phyloP scores from a whole-genome alignment of 331 rosid species.

The Quercus phellos region DNA sequence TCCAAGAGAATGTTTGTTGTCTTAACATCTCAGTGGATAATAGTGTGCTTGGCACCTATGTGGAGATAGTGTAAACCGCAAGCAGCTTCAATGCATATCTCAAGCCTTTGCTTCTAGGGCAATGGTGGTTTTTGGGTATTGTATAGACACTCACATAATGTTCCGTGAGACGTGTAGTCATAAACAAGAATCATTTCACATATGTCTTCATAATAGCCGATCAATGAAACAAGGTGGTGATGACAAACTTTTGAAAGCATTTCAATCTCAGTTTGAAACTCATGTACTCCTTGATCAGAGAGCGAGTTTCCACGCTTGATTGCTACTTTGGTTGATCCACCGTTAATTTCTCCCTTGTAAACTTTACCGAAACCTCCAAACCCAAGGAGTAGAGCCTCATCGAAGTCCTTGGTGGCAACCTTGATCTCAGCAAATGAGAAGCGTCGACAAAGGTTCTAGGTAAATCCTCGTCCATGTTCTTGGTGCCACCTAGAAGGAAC shows the following conservation, averaged over 20 bases:
- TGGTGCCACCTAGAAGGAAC: too few relatives aligned
- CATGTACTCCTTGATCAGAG: constrained; percentile 93
- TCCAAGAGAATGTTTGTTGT: constrained; percentile 93
- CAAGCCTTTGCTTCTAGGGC: constrained; percentile 98
- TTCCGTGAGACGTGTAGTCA: constrained; percentile 88
- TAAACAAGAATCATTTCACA: constrained; percentile 95
- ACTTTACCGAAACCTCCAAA: constrained; percentile 99
- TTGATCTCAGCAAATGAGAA: constrained; percentile 92
- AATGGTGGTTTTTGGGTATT: constrained; percentile 92
- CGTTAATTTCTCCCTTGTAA: constrained; percentile 84
- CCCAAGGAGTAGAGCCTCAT: constrained; percentile 82
- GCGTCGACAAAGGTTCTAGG: constrained; percentile 72
- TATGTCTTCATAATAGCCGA: constrained; percentile 90
- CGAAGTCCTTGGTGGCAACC: constrained; percentile 85
- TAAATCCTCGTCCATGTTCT: too few relatives aligned
- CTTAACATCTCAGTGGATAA: constrained; percentile 94
- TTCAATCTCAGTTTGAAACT: constrained; percentile 95
- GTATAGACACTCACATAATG: constrained; percentile 92
- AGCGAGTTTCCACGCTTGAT: constrained; percentile 92
- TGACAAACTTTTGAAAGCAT: constrained; percentile 99
- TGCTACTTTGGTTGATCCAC: constrained; percentile 70
- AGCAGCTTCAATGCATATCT: constrained; percentile 93
- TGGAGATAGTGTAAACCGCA: constrained; percentile 91
- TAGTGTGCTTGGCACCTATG: constrained; percentile 96
- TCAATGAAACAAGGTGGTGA: constrained; percentile 90